Evolutionary conservation across 2,329 filamentous ascomycete species (phyloP), one percentile per base, ranked within the genome.

Genomic region (Arthrobotrys musiformis): DNA sequence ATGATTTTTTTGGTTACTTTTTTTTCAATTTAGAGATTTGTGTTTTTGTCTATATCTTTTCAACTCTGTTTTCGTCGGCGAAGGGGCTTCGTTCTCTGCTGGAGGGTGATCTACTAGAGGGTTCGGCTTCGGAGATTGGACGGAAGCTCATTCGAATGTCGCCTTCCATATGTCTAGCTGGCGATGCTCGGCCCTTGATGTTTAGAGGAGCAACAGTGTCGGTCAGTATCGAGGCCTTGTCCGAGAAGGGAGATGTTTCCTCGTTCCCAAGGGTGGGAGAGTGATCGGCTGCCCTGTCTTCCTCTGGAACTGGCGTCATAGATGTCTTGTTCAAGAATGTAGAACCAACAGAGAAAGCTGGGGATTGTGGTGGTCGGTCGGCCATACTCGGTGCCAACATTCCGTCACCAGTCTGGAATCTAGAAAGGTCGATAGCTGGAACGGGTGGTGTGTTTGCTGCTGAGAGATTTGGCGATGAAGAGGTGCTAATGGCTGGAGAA

Each of bases 281-380:
- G 15, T 46, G 33, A 15, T 22, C 33, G 7, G 54, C 58, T 11
- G 42, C 40, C 17, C 42, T 66, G n/a, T 68, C 62, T 46, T 78
- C 73, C 61, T 79, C 69, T 15, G 68, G 54, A 37, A 73, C 73
- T 19, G 73, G 48, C 4, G 67, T 69, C 79, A 77, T 78, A 17
- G 56, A 69, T 70, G 76, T 78, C 30, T 87, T 90, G 84, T 89
- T 91, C 79, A 91, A 84, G 82, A 91, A 91, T 0, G 90, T 90
- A 19, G 89, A 90, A 17, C 90, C 89, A 69, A 91, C 88, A 81
- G 89, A 91, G 82, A 91, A 91, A 37, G 88, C 87, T 4, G 85
- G 85, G 80, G 88, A 90, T 79, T 86, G 86, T 22, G 86, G 89
- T 28, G 78, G 67, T 19, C 64, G 46, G 7, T 76, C 62, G 6